phyloP scores from a whole-genome alignment of 1,284 basidiomycete genomes.

The Coriolopsis trogii region DNA sequence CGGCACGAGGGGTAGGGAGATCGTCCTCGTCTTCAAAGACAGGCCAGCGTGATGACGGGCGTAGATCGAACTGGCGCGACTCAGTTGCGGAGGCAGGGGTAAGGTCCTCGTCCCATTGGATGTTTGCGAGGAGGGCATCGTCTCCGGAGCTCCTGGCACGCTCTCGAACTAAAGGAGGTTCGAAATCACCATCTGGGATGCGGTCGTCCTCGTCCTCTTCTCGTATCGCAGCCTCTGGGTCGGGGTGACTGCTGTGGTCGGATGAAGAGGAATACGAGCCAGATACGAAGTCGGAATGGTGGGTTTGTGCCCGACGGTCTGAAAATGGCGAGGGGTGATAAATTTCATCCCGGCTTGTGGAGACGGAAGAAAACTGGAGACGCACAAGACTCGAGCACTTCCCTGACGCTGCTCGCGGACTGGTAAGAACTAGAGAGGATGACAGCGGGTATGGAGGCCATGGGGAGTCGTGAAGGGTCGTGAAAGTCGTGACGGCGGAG shows the following conservation, averaged over 20 bases:
- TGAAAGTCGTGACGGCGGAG: constrained; percentile 12
- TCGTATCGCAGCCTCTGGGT: constrained; percentile 36
- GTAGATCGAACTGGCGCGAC: constrained; percentile 9
- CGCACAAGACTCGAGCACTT: constrained; percentile 52
- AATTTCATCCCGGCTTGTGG: neutral
- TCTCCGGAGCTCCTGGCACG: constrained; percentile 30
- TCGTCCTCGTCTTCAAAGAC: constrained; percentile 10
- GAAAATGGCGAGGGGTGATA: constrained; percentile 8
- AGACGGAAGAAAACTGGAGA: constrained; percentile 38
- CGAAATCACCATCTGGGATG: constrained; percentile 11
- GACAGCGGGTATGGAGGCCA: constrained; percentile 46
- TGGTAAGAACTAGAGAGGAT: constrained; percentile 51
- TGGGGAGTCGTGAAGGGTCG: constrained; percentile 26
- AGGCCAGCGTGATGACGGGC: constrained; percentile 2
- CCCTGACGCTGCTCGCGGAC: constrained; percentile 53
- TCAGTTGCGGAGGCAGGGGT: constrained; percentile 24
- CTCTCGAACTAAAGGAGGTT: constrained; percentile 12
- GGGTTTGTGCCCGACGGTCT: constrained; percentile 68
- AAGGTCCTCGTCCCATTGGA: constrained; percentile 51
- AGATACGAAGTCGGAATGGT: constrained; percentile 61
- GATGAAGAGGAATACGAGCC: constrained; percentile 46
- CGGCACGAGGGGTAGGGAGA: constrained; percentile 11
- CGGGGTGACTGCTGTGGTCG: constrained; percentile 33
- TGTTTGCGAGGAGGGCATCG: constrained; percentile 39
- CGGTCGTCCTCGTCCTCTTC: constrained; percentile 41